Percentiles rank a stretch among this genome's conserved stretches.
Evolutionary conservation across 176 grass and related monocot genomes (phyloP).

Genomic region (Calamus simplicifolius): DNA sequence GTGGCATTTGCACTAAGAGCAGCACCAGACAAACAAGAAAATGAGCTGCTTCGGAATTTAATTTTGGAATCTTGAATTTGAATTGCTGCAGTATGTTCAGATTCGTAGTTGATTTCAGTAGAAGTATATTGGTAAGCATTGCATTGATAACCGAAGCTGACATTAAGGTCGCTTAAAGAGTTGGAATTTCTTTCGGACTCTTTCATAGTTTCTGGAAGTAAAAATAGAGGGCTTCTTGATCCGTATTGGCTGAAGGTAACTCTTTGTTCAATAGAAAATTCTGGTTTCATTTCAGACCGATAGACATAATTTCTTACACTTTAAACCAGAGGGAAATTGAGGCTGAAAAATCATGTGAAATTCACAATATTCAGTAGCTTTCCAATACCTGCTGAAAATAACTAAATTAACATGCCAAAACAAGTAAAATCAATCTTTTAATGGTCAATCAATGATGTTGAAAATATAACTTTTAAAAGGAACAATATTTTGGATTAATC

Average conservation of each 20-base stretch:
- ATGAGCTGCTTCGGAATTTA: slow-evolving; percentile 56
- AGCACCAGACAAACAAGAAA: slow-evolving; percentile 93
- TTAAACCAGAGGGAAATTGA: slow-evolving; percentile 4
- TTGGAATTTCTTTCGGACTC: slow-evolving; percentile 6
- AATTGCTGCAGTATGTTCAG: slow-evolving; percentile 28
- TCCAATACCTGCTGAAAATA: not conserved
- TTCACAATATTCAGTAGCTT: too few species aligned
- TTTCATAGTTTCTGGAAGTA: slow-evolving; percentile 2
- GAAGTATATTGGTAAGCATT: slow-evolving; percentile 18
- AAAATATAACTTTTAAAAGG: too few species aligned
- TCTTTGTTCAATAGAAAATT: slow-evolving; percentile 51
- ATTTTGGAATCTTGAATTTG: slow-evolving; percentile 42
- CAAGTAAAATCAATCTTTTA: not conserved
- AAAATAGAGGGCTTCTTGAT: not conserved
- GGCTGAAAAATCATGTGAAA: slow-evolving; percentile 1
- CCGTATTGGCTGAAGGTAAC: not conserved
- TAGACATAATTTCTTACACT: slow-evolving; percentile 9
- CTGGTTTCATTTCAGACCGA: slow-evolving; percentile 11
- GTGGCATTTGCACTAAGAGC: slow-evolving; percentile 97
- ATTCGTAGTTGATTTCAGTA: slow-evolving; percentile 33
- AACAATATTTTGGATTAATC: too few species aligned
- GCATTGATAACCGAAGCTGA: slow-evolving; percentile 24
- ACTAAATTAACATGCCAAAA: not conserved
- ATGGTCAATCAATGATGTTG: too few species aligned
- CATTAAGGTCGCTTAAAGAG: slow-evolving; percentile 7